Evolutionary conservation across 176 grass and related monocot species (phyloP).

Genomic region (Avena sativa): DNA sequence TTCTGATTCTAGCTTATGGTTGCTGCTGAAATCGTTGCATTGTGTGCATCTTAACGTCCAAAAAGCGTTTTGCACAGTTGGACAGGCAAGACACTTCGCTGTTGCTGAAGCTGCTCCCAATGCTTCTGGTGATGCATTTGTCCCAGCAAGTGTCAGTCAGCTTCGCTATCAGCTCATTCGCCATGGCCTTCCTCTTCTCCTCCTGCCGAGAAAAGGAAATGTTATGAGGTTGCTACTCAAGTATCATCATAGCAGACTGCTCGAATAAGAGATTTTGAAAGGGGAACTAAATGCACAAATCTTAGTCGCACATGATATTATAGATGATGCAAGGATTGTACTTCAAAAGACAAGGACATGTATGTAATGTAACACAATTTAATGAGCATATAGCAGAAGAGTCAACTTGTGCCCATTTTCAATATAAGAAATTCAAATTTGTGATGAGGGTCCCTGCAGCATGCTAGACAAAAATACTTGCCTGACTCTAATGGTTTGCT

Average conservation of each 20-base stretch:
- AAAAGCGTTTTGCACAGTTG: constrained; percentile 77
- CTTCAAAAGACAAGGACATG: background rate
- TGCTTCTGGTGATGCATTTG: constrained; percentile 76
- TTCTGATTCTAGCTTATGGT: constrained; percentile 12
- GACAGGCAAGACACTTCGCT: constrained; percentile 67
- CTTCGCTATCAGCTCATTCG: constrained; percentile 72
- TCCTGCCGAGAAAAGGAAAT: constrained; percentile 47
- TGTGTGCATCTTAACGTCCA: constrained; percentile 68
- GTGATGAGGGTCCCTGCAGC: constrained; percentile 2
- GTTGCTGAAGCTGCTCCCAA: constrained; percentile 75
- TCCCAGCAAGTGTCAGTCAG: constrained; percentile 83
- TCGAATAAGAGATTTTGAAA: background rate
- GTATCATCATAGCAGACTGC: background rate
- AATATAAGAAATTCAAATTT: background rate
- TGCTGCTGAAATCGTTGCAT: constrained; percentile 36
- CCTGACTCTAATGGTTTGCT: background rate
- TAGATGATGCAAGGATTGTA: background rate
- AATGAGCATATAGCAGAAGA: background rate
- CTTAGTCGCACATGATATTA: background rate
- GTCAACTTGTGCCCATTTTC: background rate
- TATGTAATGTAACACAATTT: background rate
- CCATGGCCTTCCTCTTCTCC: constrained; percentile 71
- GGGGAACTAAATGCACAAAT: background rate
- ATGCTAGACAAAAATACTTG: background rate
- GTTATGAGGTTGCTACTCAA: constrained; percentile 19